These are phyloP conservation scores for Tetrapyrgos nigripes DNA, from an alignment of 1,284 basidiomycete genomes.

Conservation along the genomic window DNA sequence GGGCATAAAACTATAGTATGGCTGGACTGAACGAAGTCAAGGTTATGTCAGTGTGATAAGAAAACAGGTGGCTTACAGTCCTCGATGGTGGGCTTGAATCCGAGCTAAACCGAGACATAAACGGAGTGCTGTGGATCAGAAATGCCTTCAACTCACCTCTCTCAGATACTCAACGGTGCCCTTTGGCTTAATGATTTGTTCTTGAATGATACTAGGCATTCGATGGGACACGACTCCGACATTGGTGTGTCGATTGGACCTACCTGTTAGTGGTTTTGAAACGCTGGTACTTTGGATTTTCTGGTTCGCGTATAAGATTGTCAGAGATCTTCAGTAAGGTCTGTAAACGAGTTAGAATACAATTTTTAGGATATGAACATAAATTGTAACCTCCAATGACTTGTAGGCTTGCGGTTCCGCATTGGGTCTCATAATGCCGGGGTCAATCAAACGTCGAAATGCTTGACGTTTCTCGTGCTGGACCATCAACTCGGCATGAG, in stretches of 20 bases:
- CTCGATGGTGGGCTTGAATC: constrained; percentile 65
- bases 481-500: constrained; percentile 28
- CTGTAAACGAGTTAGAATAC: constrained; percentile 40
- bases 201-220: constrained; percentile 5
- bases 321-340: constrained; percentile 72
- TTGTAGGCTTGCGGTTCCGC: constrained; percentile 62
- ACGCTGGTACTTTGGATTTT: constrained; percentile 69
- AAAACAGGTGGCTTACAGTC: constrained; percentile 57
- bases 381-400: constrained; percentile 59
- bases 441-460: constrained; percentile 75
- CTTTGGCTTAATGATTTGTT: constrained; percentile 53
- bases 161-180: constrained; percentile 81
- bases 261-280: constrained; percentile 77
- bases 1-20: constrained; percentile 68
- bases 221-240: neutral
- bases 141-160: constrained; percentile 51
- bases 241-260: constrained; percentile 65
- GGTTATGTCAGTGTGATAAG: constrained; percentile 37
- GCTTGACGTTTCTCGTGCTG: constrained; percentile 70
- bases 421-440: constrained; percentile 78
- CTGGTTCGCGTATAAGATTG: constrained; percentile 73
- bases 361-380: neutral
- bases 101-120: constrained; percentile 54
- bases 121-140: constrained; percentile 14
- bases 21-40: constrained; percentile 51